Evolutionary conservation across 352 stramenopile genomes (phyloP).

Genomic region (Pythium brachiatum): DNA sequence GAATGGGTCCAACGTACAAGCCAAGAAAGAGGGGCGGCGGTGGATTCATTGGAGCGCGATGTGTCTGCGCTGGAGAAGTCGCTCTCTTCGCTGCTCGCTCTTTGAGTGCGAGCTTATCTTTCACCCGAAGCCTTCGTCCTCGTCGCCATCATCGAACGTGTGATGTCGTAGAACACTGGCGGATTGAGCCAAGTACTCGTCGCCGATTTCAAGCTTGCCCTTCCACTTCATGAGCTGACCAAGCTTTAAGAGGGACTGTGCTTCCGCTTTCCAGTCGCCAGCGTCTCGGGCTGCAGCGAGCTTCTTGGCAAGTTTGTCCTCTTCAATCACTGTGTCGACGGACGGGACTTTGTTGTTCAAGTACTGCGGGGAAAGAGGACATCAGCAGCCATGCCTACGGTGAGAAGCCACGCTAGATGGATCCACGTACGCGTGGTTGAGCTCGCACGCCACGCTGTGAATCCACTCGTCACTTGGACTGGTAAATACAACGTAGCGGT

Average conservation of each 20-base stretch:
- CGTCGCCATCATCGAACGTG: slow-evolving; percentile 43
- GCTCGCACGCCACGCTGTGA: too few species aligned
- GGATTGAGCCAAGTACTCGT: slow-evolving; percentile 51
- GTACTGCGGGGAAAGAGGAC: slow-evolving; percentile 34
- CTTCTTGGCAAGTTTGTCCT: slow-evolving; percentile 66
- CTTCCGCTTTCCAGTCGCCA: slow-evolving; percentile 64
- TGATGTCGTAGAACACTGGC: slow-evolving; percentile 49
- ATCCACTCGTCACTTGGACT: too few species aligned
- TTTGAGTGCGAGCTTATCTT: not conserved
- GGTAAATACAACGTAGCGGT: too few species aligned
- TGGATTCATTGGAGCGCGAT: slow-evolving; percentile 12
- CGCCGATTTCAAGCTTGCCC: slow-evolving; percentile 39
- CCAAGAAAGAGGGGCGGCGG: slow-evolving; percentile 3
- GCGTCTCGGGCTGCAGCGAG: slow-evolving; percentile 38
- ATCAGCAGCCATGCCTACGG: not conserved
- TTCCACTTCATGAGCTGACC: slow-evolving; percentile 81
- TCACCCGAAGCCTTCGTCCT: slow-evolving; percentile 4
- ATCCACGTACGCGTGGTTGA: too few species aligned
- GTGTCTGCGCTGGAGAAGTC: slow-evolving; percentile 14
- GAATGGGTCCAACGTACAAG: slow-evolving; percentile 13
- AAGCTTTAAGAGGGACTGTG: slow-evolving; percentile 58
- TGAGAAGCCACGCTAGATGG: not conserved
- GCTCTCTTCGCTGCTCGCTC: not conserved
- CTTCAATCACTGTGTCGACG: slow-evolving; percentile 68
- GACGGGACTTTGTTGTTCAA: slow-evolving; percentile 61